These are phyloP conservation scores for Pseudoscleropodium purum DNA, from an alignment of 225 moss, liverwort and hornwort genomes.

Conservation along the genomic window DNA sequence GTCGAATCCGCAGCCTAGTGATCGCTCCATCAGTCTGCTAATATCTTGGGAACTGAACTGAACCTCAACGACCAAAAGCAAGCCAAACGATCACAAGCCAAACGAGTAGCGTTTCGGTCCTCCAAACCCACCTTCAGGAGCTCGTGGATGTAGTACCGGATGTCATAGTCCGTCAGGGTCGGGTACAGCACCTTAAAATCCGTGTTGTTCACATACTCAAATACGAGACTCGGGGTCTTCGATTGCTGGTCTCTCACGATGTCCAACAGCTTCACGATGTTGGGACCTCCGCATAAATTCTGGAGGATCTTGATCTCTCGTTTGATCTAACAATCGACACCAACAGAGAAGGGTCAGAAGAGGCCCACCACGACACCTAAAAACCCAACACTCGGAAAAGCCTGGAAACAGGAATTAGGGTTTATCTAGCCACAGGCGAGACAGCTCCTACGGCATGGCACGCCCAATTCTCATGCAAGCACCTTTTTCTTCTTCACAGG, in stretches of 20 bases:
- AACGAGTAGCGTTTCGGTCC: neutral
- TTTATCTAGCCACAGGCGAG: neutral
- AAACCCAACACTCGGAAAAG: neutral
- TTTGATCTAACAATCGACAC: slow-evolving; percentile 41
- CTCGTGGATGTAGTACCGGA: slow-evolving; percentile 93
- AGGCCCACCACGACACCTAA: neutral
- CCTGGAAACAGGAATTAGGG: neutral
- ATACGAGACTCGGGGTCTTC: slow-evolving; percentile 95
- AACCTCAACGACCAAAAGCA: neutral
- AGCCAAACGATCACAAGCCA: neutral
- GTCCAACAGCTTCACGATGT: slow-evolving; percentile 94
- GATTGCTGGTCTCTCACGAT: slow-evolving; percentile 95
- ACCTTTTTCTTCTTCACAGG: slow-evolving; percentile 69
- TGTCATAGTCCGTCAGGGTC: slow-evolving; percentile 88
- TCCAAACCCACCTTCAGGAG: slow-evolving; percentile 66
- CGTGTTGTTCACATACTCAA: slow-evolving; percentile 92
- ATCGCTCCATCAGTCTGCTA: neutral
- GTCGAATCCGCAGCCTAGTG: neutral
- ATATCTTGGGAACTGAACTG: neutral
- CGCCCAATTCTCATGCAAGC: neutral
- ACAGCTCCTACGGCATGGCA: neutral
- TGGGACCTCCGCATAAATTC: slow-evolving; percentile 90
- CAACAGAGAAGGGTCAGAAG: neutral
- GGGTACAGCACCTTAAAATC: slow-evolving; percentile 97
- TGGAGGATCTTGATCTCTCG: slow-evolving; percentile 93